Conservation (phyloP, 208 protist species). For the Vickermania spadyakhi region DNA sequence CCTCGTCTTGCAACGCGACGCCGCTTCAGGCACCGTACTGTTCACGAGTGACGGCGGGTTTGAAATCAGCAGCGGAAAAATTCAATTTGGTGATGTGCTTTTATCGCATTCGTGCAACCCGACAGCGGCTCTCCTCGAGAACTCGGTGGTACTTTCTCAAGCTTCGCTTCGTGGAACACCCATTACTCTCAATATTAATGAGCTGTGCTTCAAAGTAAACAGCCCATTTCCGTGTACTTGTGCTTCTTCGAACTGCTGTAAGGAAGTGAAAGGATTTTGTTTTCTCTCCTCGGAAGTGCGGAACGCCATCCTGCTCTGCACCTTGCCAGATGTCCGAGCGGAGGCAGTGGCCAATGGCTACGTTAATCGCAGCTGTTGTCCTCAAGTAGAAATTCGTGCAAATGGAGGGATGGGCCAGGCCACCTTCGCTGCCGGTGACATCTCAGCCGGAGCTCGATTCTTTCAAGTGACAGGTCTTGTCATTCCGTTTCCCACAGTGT, state of each 20-base stretch:
- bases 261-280: conserved; percentile 35
- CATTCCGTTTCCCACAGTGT: conserved; percentile 70
- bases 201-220: conserved; percentile 39
- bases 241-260: conserved; percentile 22
- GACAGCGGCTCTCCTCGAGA: conserved; percentile 45
- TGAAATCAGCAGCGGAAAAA: conserved; percentile 14
- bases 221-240: conserved; percentile 46
- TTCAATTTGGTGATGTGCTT: conserved; percentile 47
- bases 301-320: conserved; percentile 40
- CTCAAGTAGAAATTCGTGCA: conserved; percentile 41
- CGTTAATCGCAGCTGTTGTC: conserved; percentile 32
- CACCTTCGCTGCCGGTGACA: conserved; percentile 54
- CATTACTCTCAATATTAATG: conserved; percentile 71
- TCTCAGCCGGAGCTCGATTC: conserved; percentile 59
- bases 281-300: conserved; percentile 31
- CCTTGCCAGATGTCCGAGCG: conserved; percentile 36
- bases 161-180: conserved; percentile 23
- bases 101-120: conserved; percentile 64
- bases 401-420: conserved; percentile 75
- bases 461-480: conserved; percentile 62
- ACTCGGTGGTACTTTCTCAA: conserved; percentile 37
- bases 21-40: conserved; percentile 49
- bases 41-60: conserved; percentile 29
- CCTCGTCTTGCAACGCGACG: conserved; percentile 36
- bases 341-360: conserved; percentile 43